Evolutionary conservation across 768 basidiomycete species (phyloP).

Genomic region (Solioccasus polychromus): DNA sequence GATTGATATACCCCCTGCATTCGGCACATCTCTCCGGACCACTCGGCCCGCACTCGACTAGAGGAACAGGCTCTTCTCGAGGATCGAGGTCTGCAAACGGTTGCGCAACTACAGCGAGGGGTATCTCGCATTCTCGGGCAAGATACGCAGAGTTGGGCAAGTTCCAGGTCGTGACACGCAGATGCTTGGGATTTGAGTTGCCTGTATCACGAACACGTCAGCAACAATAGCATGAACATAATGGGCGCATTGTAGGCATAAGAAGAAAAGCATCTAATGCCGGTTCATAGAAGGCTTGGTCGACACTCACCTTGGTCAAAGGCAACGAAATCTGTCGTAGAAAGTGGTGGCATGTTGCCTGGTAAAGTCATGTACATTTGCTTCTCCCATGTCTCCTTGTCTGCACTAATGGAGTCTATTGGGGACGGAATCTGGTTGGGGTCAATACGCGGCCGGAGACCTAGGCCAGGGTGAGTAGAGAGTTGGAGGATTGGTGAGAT

Average conservation of each 20-base stretch:
- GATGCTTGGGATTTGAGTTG: slow-evolving; percentile 88
- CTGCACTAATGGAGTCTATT: slow-evolving; percentile 71
- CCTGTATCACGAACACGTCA: slow-evolving; percentile 40
- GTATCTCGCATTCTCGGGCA: slow-evolving; percentile 77
- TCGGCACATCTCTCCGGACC: slow-evolving; percentile 84
- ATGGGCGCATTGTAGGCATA: neutral
- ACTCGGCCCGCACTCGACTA: slow-evolving; percentile 64
- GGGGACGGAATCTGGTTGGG: slow-evolving; percentile 91
- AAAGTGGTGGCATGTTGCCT: slow-evolving; percentile 67
- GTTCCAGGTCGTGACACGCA: slow-evolving; percentile 88
- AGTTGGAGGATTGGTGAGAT: neutral
- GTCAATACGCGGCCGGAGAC: slow-evolving; percentile 80
- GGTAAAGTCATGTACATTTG: slow-evolving; percentile 65
- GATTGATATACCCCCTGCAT: slow-evolving; percentile 91
- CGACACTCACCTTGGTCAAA: slow-evolving; percentile 76
- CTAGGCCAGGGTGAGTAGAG: slow-evolving; percentile 35
- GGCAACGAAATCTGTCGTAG: slow-evolving; percentile 85
- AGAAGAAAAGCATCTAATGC: neutral
- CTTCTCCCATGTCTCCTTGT: slow-evolving; percentile 76
- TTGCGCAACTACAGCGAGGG: slow-evolving; percentile 81
- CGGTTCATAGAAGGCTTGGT: neutral
- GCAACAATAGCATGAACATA: slow-evolving; percentile 1
- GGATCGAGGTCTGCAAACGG: slow-evolving; percentile 84
- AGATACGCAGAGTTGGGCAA: slow-evolving; percentile 79
- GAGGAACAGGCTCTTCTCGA: slow-evolving; percentile 75